Conservation (phyloP, 371 early-diverging fungal species). For the Haplosporangium sp. region DNA sequence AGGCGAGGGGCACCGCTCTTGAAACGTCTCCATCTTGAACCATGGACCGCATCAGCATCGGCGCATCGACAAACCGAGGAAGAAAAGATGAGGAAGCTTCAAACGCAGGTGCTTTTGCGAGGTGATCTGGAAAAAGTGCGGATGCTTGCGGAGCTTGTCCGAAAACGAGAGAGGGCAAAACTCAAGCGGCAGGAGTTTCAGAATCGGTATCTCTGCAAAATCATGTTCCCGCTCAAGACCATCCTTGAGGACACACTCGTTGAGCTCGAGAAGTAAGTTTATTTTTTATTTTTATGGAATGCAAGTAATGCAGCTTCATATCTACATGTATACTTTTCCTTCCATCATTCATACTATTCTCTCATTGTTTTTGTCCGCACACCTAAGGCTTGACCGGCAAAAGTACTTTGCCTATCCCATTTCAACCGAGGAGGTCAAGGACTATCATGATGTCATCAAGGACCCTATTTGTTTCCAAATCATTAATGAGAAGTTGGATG, state of each 20-base stretch:
- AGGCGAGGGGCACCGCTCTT: slow-evolving; percentile 92
- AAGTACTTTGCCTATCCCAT: slow-evolving; percentile 76
- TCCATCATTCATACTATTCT: no score
- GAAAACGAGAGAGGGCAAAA: slow-evolving; percentile 89
- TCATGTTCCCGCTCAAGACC: slow-evolving; percentile 79
- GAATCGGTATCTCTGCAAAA: slow-evolving; percentile 72
- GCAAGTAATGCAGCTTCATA: neutral
- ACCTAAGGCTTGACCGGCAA: slow-evolving; percentile 56
- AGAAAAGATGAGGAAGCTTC: slow-evolving; percentile 65
- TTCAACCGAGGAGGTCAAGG: slow-evolving; percentile 79
- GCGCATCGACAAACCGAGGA: slow-evolving; percentile 84
- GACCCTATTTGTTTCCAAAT: slow-evolving; percentile 56
- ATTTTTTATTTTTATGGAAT: neutral
- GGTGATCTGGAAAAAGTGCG: slow-evolving; percentile 91
- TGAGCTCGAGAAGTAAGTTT: slow-evolving; percentile 71
- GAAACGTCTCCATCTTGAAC: slow-evolving; percentile 96
- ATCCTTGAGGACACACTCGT: slow-evolving; percentile 70
- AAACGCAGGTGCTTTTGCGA: slow-evolving; percentile 67
- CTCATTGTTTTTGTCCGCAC: no score
- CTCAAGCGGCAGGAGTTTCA: slow-evolving; percentile 65
- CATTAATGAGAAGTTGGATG: slow-evolving; percentile 35
- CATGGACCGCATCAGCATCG: slow-evolving; percentile 94
- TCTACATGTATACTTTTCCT: neutral
- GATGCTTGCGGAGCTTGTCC: slow-evolving; percentile 85
- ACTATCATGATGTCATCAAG: slow-evolving; percentile 80